A percentile compares a stretch with the other conserved stretches of the same genome.
Evolutionary conservation across 805 yeast species (phyloP).

Genomic region (Tetrapisispora phaffii): DNA sequence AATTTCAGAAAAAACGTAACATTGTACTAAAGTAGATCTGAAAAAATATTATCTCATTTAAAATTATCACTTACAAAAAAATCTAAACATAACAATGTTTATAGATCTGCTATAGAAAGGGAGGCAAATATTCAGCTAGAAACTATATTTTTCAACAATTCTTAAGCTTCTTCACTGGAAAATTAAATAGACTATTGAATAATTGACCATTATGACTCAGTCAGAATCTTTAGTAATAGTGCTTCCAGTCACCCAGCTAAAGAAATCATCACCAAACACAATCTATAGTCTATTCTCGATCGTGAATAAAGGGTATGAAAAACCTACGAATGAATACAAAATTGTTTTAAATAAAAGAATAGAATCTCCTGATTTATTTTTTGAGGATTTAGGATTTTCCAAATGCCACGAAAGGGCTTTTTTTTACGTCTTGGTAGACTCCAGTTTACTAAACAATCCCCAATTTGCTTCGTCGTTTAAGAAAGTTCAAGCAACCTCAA

Average conservation of each 20-base stretch:
- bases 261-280: background rate
- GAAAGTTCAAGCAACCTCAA: background rate
- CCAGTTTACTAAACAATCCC: background rate
- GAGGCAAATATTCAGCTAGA: too few relatives aligned
- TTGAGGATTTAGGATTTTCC: conserved; percentile 23
- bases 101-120: too few relatives aligned
- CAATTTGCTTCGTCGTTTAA: background rate
- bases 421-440: conserved; percentile 18
- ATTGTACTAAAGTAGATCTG: too few relatives aligned
- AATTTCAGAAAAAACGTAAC: too few relatives aligned
- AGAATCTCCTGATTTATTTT: conserved; percentile 15
- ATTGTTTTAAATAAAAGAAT: conserved; percentile 37
- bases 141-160: too few relatives aligned
- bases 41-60: too few relatives aligned
- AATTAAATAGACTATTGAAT: too few relatives aligned
- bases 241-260: background rate
- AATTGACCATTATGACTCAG: background rate
- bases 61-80: too few relatives aligned
- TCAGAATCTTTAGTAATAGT: background rate
- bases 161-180: too few relatives aligned
- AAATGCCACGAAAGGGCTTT: conserved; percentile 13
- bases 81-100: too few relatives aligned
- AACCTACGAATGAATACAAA: conserved; percentile 36
- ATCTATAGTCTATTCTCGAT: conserved; percentile 18
- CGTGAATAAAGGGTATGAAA: conserved; percentile 44